Percentiles rank a stretch among this genome's conserved stretches.
phyloP scores from a whole-genome alignment of 73 alveolate species.

The Paramecium octaurelia region DNA sequence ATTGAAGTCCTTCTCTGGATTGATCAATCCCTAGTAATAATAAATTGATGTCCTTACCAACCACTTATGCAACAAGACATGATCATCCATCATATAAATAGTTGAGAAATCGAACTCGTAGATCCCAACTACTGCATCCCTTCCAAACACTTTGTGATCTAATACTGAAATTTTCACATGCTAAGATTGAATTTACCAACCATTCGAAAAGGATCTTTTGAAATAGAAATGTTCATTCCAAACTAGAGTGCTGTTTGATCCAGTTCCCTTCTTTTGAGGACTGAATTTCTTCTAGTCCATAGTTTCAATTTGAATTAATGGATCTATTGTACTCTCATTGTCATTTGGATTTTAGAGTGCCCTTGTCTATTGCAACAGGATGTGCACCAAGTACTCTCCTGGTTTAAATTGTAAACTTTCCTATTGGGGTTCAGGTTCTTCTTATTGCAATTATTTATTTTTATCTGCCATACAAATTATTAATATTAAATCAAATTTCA shows the following conservation, averaged over 20 bases:
- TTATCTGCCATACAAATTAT: slow-evolving; percentile 29
- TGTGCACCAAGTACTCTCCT: slow-evolving; percentile 61
- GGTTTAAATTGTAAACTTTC: slow-evolving; percentile 17
- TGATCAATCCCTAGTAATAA: slow-evolving; percentile 71
- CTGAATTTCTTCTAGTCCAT: slow-evolving; percentile 71
- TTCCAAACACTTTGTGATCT: slow-evolving; percentile 73
- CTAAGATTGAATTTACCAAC: slow-evolving; percentile 61
- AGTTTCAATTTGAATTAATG: slow-evolving; percentile 69
- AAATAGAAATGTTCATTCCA: slow-evolving; percentile 88
- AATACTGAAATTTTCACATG: slow-evolving; percentile 67
- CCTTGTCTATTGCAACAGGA: slow-evolving; percentile 73
- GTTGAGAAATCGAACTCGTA: slow-evolving; percentile 89
- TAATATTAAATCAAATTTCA: background rate
- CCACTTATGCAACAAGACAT: slow-evolving; percentile 88
- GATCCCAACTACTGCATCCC: slow-evolving; percentile 80
- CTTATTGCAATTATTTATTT: background rate
- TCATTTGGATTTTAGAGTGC: slow-evolving; percentile 41
- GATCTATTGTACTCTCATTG: slow-evolving; percentile 78
- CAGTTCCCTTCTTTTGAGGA: slow-evolving; percentile 73
- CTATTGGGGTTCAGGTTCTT: background rate
- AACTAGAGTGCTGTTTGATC: slow-evolving; percentile 61
- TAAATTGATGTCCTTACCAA: background rate
- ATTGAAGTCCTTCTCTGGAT: slow-evolving; percentile 84
- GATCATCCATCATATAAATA: slow-evolving; percentile 84
- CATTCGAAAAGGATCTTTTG: slow-evolving; percentile 50